Evolutionary conservation across 805 yeast genomes (phyloP), one percentile per base, ranked within the genome.

Genomic region (Saturnispora sekii): DNA sequence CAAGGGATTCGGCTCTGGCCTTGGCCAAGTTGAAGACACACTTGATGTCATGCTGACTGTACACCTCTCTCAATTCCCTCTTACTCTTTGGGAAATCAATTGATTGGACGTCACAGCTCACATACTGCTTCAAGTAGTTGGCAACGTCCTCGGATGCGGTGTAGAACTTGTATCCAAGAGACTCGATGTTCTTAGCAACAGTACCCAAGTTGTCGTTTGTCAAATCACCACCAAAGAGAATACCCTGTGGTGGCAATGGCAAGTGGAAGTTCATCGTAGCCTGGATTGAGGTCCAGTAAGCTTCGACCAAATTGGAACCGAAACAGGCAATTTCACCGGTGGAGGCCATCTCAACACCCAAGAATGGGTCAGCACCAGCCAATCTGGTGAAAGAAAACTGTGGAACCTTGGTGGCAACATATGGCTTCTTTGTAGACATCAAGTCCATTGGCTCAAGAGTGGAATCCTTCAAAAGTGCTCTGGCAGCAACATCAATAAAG

Each of bases 241-340:
- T 68, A 56, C 97, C 95, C 51, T 78, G 69, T 35, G 95, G 94
- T 35, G 97, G 96, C 60, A 74, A 70, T 51, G 98, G 98, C 41
- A 93, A 77, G 59, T 85, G 75, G 79, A 93, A 93, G 75, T 90
- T 90, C 97, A 89, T 93, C 35, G 96, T 88, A 41, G 96, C 77
- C 73, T 93, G 97, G 57, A 90, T 79, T 12, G 97, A 82, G 38
- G 97, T 83, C 97, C 97, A 93, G 76, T 93, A 93, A 32, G 97
- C 96, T 67, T 93, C 97, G 46, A 74, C 57, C 51, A 83, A 64
- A 65, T 86, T 82, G 50, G 72, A 72, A 56, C 99, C 99, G 62
- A 93, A 93, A 63, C 96, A 85, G 29, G 98, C 98, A 62, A 93
- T 84, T 70, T 93, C 99, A 66, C 99, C 99, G 43, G 99, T 93